Percentiles rank a stretch among this genome's conserved stretches.
phyloP scores from a whole-genome alignment of 1,284 basidiomycete genomes.

The Neolentinus lepideus region DNA sequence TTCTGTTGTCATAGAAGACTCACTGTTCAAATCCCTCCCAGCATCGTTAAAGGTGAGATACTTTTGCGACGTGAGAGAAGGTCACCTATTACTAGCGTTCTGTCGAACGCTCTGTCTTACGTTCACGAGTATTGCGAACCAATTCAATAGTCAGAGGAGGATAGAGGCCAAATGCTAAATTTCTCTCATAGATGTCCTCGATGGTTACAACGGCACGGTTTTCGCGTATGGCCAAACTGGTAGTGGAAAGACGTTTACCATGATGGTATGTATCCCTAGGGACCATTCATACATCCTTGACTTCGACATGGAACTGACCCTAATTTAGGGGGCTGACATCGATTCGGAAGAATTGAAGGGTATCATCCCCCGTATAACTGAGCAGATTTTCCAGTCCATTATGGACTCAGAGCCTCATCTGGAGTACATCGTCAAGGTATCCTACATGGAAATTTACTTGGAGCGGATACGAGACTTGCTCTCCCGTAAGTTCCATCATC shows the following conservation, averaged over 20 bases:
- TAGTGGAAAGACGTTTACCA: constrained; percentile 94
- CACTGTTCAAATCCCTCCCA: constrained; percentile 21
- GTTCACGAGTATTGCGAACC: no score
- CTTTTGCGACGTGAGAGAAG: background rate
- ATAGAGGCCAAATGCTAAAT: constrained; percentile 6
- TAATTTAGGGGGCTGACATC: constrained; percentile 86
- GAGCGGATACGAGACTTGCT: constrained; percentile 95
- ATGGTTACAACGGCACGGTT: constrained; percentile 97
- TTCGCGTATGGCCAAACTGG: constrained; percentile 99
- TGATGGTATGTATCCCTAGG: constrained; percentile 67
- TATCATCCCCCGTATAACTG: constrained; percentile 97
- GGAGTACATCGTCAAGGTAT: constrained; percentile 99
- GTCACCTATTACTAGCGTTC: background rate
- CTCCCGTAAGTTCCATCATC: constrained; percentile 65
- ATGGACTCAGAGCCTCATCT: constrained; percentile 91
- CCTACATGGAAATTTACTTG: constrained; percentile 99
- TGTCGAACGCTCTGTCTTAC: background rate
- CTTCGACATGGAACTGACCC: constrained; percentile 7
- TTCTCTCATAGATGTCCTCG: constrained; percentile 76
- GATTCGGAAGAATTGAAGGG: constrained; percentile 89
- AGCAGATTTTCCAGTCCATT: constrained; percentile 98
- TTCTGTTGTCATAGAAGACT: background rate
- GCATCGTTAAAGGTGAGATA: constrained; percentile 69
- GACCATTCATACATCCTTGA: background rate
- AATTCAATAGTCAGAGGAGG: background rate